Evolutionary conservation across 2,329 filamentous ascomycete genomes (phyloP).

Genomic region (Nigrospora osmanthi): DNA sequence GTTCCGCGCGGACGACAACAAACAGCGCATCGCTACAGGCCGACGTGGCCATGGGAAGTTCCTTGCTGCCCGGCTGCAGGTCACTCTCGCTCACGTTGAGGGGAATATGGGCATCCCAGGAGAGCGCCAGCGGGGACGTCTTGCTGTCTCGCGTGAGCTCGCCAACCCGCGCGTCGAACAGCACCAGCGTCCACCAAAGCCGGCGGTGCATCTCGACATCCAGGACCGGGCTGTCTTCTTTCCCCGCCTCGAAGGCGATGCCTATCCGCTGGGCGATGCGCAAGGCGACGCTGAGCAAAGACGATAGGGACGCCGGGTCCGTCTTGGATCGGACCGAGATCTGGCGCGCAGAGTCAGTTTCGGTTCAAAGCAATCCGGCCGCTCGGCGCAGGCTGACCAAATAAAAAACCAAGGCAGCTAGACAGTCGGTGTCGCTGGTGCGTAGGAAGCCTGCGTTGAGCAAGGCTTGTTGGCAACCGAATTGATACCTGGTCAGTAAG

Average conservation of each 20-base stretch:
- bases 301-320: no score
- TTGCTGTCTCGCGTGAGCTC: constrained; percentile 36
- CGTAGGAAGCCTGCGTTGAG: constrained; percentile 37
- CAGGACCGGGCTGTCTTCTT: constrained; percentile 32
- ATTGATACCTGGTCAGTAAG: constrained; percentile 34
- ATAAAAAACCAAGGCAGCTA: no score
- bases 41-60: constrained; percentile 14
- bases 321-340: no score
- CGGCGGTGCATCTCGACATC: constrained; percentile 54
- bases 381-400: no score
- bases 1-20: constrained; percentile 26
- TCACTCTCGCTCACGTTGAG: constrained; percentile 38
- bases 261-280: no score
- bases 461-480: constrained; percentile 45
- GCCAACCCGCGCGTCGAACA: constrained; percentile 48
- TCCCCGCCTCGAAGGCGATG: constrained; percentile 11
- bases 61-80: constrained; percentile 30
- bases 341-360: no score
- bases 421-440: no score
- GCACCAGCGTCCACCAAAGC: constrained; percentile 53
- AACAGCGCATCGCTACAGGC: constrained; percentile 33
- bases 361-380: no score
- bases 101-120: constrained; percentile 33
- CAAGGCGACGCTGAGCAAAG: no score
- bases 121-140: background rate